Conservation (phyloP, 257 asterid species). For the Jaltomata sinuosa region DNA sequence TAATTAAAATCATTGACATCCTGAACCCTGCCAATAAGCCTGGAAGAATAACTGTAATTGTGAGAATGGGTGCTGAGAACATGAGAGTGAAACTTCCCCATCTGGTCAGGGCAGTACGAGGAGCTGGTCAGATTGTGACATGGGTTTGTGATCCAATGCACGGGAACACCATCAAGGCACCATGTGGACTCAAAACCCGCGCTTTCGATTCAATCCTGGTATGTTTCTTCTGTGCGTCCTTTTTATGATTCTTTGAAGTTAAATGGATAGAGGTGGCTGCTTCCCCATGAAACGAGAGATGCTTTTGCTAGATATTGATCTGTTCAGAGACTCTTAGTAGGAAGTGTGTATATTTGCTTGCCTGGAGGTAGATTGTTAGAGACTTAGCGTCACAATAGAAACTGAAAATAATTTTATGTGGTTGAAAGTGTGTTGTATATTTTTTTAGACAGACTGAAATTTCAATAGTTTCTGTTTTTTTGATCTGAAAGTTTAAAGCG, state of each 20-base stretch:
- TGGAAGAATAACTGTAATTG: conserved; percentile 71
- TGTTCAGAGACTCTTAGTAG: background rate
- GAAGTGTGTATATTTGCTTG: background rate
- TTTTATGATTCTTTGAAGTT: background rate
- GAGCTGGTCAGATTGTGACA: conserved; percentile 73
- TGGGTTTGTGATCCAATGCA: conserved; percentile 96
- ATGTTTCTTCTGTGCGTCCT: background rate
- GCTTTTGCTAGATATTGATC: background rate
- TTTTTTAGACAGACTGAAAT: background rate
- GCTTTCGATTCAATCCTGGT: conserved; percentile 82
- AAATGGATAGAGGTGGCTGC: background rate
- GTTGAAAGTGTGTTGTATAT: background rate
- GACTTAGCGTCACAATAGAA: background rate
- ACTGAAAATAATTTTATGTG: background rate
- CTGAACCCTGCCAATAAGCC: conserved; percentile 64
- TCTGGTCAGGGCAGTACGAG: conserved; percentile 74
- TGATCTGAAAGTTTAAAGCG: background rate
- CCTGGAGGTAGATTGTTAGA: background rate
- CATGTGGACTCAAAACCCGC: conserved; percentile 84
- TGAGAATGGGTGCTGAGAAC: conserved; percentile 88
- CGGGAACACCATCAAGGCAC: conserved; percentile 84
- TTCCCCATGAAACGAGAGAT: background rate
- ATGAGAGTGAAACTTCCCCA: conserved; percentile 82
- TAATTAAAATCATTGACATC: conserved; percentile 59
- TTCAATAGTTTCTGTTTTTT: background rate